Conservation (phyloP, 1,284 basidiomycete genomes). For the Papiliotrema flavescens region DNA sequence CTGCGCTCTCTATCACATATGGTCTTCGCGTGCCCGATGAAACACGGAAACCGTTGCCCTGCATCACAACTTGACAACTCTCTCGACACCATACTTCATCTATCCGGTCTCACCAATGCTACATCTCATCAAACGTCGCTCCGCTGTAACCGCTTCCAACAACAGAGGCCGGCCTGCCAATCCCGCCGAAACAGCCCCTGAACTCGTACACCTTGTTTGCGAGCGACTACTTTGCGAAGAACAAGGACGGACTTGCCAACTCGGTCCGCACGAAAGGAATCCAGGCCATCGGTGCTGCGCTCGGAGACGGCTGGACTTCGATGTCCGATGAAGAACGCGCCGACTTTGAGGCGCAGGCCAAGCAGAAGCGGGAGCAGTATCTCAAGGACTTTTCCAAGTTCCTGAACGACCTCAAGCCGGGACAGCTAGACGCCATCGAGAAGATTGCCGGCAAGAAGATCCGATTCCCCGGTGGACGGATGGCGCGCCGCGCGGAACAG, state of each 20-base stretch:
- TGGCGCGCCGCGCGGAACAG: constrained; percentile 7
- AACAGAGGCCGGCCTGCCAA: constrained; percentile 18
- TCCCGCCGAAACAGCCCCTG: constrained; percentile 14
- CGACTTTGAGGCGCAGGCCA: constrained; percentile 3
- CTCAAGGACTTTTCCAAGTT: constrained; percentile 25
- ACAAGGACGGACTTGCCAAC: constrained; percentile 6
- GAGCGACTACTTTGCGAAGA: constrained; percentile 14
- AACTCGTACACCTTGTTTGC: constrained; percentile 31
- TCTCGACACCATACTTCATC: background rate
- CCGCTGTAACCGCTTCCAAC: background rate
- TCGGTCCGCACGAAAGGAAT: constrained; percentile 20
- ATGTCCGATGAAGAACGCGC: constrained; percentile 7
- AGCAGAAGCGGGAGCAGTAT: background rate
- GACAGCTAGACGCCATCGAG: constrained; percentile 21
- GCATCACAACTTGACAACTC: background rate
- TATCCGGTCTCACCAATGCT: background rate
- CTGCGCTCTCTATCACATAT: background rate
- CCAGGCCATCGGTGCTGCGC: constrained; percentile 5
- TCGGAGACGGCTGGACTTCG: constrained; percentile 21
- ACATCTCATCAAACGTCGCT: background rate
- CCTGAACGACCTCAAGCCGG: constrained; percentile 20
- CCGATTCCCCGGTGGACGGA: constrained; percentile 20
- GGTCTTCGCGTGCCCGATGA: background rate
- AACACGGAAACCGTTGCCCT: background rate
- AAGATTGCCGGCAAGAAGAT: constrained; percentile 25